These are phyloP conservation scores for Coniosporium apollinis DNA, from an alignment of 495 filamentous ascomycete genomes.

Conservation along the genomic window DNA sequence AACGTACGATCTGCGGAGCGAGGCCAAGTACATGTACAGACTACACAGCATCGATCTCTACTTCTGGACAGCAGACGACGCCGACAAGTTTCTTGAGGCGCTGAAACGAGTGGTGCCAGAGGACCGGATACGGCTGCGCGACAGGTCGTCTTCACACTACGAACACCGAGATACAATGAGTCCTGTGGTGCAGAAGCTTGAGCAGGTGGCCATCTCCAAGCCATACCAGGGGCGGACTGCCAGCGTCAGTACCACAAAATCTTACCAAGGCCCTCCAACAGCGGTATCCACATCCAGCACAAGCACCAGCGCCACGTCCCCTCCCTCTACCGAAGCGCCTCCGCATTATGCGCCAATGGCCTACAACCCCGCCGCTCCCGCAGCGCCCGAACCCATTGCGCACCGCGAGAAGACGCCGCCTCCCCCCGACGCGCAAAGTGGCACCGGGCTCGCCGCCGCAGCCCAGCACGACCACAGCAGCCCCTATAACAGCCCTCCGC, in stretches of 20 bases:
- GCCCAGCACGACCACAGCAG: conserved; percentile 43
- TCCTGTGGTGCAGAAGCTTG: conserved; percentile 68
- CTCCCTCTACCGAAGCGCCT: conserved; percentile 22
- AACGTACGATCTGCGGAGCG: conserved; percentile 47
- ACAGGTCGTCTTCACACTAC: conserved; percentile 25
- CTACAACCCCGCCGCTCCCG: conserved; percentile 80
- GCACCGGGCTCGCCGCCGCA: conserved; percentile 56
- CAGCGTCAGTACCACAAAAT: conserved; percentile 21
- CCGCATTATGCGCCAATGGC: conserved; percentile 51
- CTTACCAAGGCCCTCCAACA: conserved; percentile 29
- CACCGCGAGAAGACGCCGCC: conserved; percentile 85
- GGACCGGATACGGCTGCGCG: conserved; percentile 41
- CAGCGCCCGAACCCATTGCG: conserved; percentile 66
- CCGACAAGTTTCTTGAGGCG: conserved; percentile 51
- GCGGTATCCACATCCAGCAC: conserved; percentile 24
- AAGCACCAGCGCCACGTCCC: conserved; percentile 24
- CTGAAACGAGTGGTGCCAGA: conserved; percentile 40
- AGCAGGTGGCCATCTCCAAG: conserved; percentile 58
- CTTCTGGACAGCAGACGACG: conserved; percentile 71
- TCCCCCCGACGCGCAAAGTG: conserved; percentile 48
- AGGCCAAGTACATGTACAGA: conserved; percentile 54
- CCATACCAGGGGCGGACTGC: conserved; percentile 17
- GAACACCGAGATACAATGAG: conserved; percentile 39
- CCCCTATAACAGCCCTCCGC: conserved; percentile 13
- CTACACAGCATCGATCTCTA: conserved; percentile 79